A percentile compares a stretch with the other conserved stretches of the same genome.
phyloP scores from a whole-genome alignment of 352 stramenopile genomes.

The Globisporangium nunn region DNA sequence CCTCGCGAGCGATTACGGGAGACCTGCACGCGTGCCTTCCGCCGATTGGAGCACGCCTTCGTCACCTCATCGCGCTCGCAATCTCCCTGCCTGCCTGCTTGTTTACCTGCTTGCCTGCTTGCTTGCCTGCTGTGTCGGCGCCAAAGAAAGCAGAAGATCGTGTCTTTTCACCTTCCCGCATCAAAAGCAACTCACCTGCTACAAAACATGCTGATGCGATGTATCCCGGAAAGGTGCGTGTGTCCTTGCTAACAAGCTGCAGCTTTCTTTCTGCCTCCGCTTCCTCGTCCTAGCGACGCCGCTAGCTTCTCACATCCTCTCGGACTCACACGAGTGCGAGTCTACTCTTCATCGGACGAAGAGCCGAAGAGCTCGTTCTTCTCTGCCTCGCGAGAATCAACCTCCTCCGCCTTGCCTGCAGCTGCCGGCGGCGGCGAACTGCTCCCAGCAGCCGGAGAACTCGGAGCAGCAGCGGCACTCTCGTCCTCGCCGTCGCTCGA shows the following conservation, averaged over 20 bases:
- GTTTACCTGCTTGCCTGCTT: too few species aligned
- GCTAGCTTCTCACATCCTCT: too few species aligned
- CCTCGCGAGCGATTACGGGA: background rate
- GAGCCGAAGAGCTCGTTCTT: slow-evolving; percentile 85
- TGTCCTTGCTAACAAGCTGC: too few species aligned
- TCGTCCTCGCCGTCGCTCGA: slow-evolving; percentile 68
- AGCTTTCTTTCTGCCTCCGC: too few species aligned
- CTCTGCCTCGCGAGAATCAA: slow-evolving; percentile 39
- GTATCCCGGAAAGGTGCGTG: too few species aligned
- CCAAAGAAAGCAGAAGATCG: background rate
- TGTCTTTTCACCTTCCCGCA: background rate
- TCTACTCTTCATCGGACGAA: slow-evolving; percentile 74
- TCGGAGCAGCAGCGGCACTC: slow-evolving; percentile 7
- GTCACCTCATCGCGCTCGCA: too few species aligned
- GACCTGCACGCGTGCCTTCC: background rate
- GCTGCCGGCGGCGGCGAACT: background rate
- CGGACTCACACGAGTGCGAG: background rate
- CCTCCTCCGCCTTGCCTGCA: background rate
- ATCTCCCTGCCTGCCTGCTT: too few species aligned
- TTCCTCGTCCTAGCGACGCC: too few species aligned
- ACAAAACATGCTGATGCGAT: too few species aligned
- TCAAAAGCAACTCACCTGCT: too few species aligned
- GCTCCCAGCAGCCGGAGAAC: background rate
- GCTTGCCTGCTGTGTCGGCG: background rate
- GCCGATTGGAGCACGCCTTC: background rate